Base-by-base conservation (phyloP, 768 basidiomycete species). In the Russula lepida region DNA sequence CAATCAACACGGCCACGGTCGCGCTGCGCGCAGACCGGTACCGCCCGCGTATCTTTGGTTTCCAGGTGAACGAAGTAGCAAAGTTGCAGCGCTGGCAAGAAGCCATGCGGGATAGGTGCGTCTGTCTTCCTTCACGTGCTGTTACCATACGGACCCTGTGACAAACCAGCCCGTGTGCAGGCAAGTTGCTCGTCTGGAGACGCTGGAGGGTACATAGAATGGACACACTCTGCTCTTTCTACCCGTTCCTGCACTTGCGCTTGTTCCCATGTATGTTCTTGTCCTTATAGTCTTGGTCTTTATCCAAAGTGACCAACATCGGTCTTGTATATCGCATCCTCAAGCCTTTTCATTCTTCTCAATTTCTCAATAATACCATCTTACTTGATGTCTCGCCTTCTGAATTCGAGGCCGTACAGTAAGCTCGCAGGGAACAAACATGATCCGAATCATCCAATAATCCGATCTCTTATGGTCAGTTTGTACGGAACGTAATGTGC, bases 21-120 rank as follows among this genome's bases (percentile, higher is more conserved):
- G 95, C 95, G 8, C 69, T 89, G 59, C 95, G 95, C 75, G 91
- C 92, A 28, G 97, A 98, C 70, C 73, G 92, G 66, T 95, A 97
- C 72, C 79, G 90, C 56, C 95, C 95, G 33, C 85, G 86, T 70
- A 95, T 98, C 55, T 98, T 98, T 73, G 97, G 97, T 1, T 99
- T 99, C 81, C 92, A 94, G 74, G 77, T 98, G 37, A 83, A 98
- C 69, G 97, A 98, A 76, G 86, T 83, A 62, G 95, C 95, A 19
- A 95, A 88, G 73, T 73, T 97, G 67, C 89, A 94, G 71, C 78
- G 95, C 68, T 99, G 97, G 97, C 92, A 98, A 73, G 92, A 93
- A 74, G 95, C 92, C 4, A 82, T 88, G 39, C 76, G 95, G 56
- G 95, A 98, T 74, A 81, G 82, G 92, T 88, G 63, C 61, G 84